A percentile compares a stretch with the other conserved stretches of the same genome.
These are phyloP conservation scores for Abrus precatorius DNA, from an alignment of 306 rosid species.

Conservation along the genomic window DNA sequence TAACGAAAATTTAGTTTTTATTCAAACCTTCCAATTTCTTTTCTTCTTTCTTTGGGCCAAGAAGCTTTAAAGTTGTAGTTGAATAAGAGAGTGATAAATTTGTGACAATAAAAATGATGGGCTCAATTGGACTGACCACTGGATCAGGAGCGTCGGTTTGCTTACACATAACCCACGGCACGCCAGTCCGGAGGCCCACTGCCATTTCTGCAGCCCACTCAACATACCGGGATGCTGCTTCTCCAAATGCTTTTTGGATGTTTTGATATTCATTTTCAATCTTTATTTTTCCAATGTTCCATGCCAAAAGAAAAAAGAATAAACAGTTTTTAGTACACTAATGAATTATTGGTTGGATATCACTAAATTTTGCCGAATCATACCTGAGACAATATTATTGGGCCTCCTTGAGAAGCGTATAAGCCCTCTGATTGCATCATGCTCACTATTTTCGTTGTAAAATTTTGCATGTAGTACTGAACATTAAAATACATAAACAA, in stretches of 20 bases:
- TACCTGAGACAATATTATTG: conserved; percentile 71
- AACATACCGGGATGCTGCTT: conserved; percentile 55
- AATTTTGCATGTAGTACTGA: conserved; percentile 71
- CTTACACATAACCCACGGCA: conserved; percentile 82
- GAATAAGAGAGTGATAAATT: not conserved
- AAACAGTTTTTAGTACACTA: not conserved
- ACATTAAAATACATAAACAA: not conserved
- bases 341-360: not conserved
- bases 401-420: conserved; percentile 81
- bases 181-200: conserved; percentile 68
- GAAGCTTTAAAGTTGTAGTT: not conserved
- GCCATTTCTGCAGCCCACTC: conserved; percentile 74
- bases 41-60: too few species aligned
- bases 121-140: conserved; percentile 48
- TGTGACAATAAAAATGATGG: not conserved
- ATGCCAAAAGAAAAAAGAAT: not conserved
- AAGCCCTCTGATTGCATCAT: conserved; percentile 70
- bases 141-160: conserved; percentile 82
- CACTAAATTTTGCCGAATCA: not conserved
- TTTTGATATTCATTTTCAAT: conserved; percentile 76
- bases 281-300: conserved; percentile 29
- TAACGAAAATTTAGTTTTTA: too few species aligned
- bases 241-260: conserved; percentile 57
- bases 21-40: too few species aligned
- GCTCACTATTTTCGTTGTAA: conserved; percentile 71